Conservation (phyloP, 306 rosid genomes). For the Glycine latifolia region DNA sequence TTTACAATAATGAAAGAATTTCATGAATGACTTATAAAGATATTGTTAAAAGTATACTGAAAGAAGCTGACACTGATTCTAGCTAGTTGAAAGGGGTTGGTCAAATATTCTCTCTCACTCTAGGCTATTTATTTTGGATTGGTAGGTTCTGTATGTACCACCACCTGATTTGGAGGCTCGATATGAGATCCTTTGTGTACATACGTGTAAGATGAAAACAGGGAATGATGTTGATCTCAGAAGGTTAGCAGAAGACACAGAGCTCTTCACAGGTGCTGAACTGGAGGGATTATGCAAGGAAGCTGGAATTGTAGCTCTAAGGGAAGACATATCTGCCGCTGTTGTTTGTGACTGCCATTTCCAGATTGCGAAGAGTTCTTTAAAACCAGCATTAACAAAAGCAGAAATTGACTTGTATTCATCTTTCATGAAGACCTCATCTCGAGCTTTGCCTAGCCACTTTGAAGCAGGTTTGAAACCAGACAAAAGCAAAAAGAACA, state of each 20-base stretch:
- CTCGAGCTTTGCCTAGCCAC: slow-evolving; percentile 43
- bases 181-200: slow-evolving; percentile 76
- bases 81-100: slow-evolving; percentile 9
- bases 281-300: slow-evolving; percentile 83
- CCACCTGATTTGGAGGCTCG: slow-evolving; percentile 92
- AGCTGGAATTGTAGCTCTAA: slow-evolving; percentile 86
- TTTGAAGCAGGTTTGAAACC: slow-evolving; percentile 42
- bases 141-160: slow-evolving; percentile 86
- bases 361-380: slow-evolving; percentile 63
- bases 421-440: slow-evolving; percentile 64
- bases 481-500: slow-evolving; percentile 10
- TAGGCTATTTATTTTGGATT: slow-evolving; percentile 34
- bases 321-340: slow-evolving; percentile 75
- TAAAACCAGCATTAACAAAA: slow-evolving; percentile 72
- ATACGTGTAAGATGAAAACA: slow-evolving; percentile 70
- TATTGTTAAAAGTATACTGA: background rate
- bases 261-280: slow-evolving; percentile 92
- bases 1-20: slow-evolving; percentile 18
- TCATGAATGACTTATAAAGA: background rate
- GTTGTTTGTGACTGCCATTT: slow-evolving; percentile 72
- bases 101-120: slow-evolving; percentile 33
- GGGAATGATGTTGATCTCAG: slow-evolving; percentile 71
- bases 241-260: slow-evolving; percentile 74
- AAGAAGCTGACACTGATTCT: background rate
- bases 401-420: slow-evolving; percentile 62